Base-by-base conservation (phyloP, 495 filamentous ascomycete genomes). In the Podospora appendiculata region DNA sequence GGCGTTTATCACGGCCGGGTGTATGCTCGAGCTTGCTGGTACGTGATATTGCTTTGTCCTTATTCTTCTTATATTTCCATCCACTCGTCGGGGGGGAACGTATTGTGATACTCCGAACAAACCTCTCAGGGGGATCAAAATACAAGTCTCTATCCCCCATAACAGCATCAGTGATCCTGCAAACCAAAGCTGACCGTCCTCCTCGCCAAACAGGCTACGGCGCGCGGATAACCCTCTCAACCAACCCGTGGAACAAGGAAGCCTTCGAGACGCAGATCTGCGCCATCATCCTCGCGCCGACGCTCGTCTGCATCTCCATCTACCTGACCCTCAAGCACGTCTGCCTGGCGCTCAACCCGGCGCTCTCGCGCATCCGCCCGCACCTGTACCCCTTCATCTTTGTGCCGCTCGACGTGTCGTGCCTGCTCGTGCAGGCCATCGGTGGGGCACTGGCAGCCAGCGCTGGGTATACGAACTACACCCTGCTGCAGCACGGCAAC, bases 291-390 rank as follows among this genome's bases (percentile, higher is more conserved):
- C 75, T 87, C 5, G 79, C 77, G 5, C 84, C 84, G 0, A 84
- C 82, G 25, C 80, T 87, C 36, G 63, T 87, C 59, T 79, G 83
- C 40, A 79, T 82, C 10, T 79, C 79, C 48, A 73, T 87, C 58
- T 88, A 88, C 63, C 72, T 87, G 4, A 85, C 81, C 2, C 76
- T 87, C 36, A 87, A 86, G 61, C 81, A 86, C 60, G 66, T 82
- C 48, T 74, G 82, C 51, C 67, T 85, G 14, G 64, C 70, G 33
- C 66, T 86, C 39, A 76, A 76, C 53, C 68, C 79, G 11, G 51
- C 65, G 32, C 71, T 81, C 51, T 84, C 82, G 9, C 71, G 69
- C 50, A 56, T 86, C 9, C 74, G 71, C 12, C 80, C 84, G 7
- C 70, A 69, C 11, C 72, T 74, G 17, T 87, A 86, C 66, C 85